Evolutionary conservation across 257 asterid species (phyloP).

Genomic region (Lantana camara): DNA sequence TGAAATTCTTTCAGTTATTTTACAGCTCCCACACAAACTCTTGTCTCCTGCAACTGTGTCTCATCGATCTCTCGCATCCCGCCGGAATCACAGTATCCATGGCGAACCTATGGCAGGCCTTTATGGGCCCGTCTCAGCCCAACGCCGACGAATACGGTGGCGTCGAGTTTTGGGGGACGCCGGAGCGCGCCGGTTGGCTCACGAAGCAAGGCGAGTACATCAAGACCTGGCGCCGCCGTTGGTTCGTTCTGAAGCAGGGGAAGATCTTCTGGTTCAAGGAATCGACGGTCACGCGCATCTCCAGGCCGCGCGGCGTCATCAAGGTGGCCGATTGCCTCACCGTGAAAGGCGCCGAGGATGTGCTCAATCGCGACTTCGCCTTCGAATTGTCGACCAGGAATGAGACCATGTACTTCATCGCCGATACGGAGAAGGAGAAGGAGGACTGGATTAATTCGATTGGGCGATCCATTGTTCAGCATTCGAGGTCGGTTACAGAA

Average conservation of each 20-base stretch:
- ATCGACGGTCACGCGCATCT: constrained; percentile 43
- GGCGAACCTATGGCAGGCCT: constrained; percentile 70
- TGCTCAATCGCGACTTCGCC: constrained; percentile 60
- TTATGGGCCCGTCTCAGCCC: constrained; percentile 52
- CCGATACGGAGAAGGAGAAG: constrained; percentile 75
- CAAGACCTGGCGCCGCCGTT: constrained; percentile 85
- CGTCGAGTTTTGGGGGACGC: constrained; percentile 62
- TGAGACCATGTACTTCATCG: constrained; percentile 77
- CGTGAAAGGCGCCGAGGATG: constrained; percentile 80
- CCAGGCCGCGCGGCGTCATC: constrained; percentile 68
- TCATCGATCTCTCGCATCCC: constrained; percentile 17
- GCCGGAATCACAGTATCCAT: constrained; percentile 10
- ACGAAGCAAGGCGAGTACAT: constrained; percentile 82
- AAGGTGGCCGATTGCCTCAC: constrained; percentile 64
- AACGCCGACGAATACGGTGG: constrained; percentile 52
- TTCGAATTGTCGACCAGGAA: constrained; percentile 65
- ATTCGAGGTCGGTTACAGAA: constrained; percentile 67
- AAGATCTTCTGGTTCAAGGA: constrained; percentile 87
- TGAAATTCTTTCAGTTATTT: too few species aligned
- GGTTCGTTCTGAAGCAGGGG: constrained; percentile 78
- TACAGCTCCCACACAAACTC: neutral
- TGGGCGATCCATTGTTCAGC: constrained; percentile 80
- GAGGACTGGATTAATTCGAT: constrained; percentile 86
- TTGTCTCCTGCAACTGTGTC: neutral
- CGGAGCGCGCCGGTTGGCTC: constrained; percentile 75